Base-by-base conservation (phyloP, 2,329 filamentous ascomycete species). In the Bipolaris victoriae region DNA sequence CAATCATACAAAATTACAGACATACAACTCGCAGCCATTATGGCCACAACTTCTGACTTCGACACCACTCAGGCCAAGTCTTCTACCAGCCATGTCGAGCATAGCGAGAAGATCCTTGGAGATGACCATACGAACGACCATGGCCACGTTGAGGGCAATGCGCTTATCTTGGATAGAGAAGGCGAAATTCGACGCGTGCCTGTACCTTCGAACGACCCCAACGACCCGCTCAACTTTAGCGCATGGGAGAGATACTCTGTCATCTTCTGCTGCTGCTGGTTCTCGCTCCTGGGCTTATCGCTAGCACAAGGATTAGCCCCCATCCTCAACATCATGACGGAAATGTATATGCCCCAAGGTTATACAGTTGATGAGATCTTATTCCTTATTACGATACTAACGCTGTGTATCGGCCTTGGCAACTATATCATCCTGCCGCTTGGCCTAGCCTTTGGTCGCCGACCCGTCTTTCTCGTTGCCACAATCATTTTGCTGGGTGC, bases 241-340 rank as follows among this genome's bases (percentile, higher is more conserved):
- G 15, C 29, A 18, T 48, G 45, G 45, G 29, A 37, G 5, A 48
- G 36, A 18, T 15, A 13, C 7, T 11, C 24, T 9, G n/a, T 48
- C 45, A 35, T 48, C 26, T 35, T 48, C 18, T 35, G 29, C 20
- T 48, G 45, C 45, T 48, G 45, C 26, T 48, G 45, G 45, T 48
- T 48, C 18, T 35, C 29, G n/a, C 31, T 48, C 26, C n/a, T 48
- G 5, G 20, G 45, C 18, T n/a, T 48, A 1, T 18, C 33, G 3
- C n/a, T 48, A 5, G 45, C 33, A 7, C 7, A 29, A 5, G 45
- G 45, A 13, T 10, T 48, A 20, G 45, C 26, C 11, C 9, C 45
- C n/a, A 35, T 48, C n/a, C 15, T 48, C 7, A 35, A 13, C 20
- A 26, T 48, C 13, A 35, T 48, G 7, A 22, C 36, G 5, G 26